Percentiles rank a stretch among this genome's conserved stretches.
These are phyloP conservation scores for Ballota nigra DNA, from an alignment of 257 asterid species.

Conservation along the genomic window DNA sequence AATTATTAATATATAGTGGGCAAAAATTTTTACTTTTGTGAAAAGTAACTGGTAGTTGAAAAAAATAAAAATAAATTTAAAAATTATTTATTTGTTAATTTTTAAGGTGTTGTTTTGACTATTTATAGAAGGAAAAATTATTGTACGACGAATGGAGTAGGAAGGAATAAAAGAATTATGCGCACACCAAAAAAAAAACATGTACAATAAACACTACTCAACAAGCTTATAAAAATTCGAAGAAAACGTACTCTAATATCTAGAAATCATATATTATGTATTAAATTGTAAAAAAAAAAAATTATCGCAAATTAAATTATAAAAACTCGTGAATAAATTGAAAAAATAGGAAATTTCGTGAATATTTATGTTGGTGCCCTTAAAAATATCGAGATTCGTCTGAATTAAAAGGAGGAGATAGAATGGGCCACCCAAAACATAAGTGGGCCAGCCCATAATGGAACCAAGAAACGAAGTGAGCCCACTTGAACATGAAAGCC, in stretches of 20 bases:
- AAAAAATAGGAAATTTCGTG: too few species aligned
- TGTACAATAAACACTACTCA: background rate
- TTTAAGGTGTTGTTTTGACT: too few species aligned
- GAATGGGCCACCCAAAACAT: slow-evolving; percentile 3
- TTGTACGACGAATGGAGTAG: too few species aligned
- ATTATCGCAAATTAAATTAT: background rate
- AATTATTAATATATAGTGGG: too few species aligned
- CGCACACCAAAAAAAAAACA: too few species aligned
- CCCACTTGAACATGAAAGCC: background rate
- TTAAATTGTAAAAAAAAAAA: too few species aligned
- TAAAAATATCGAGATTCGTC: background rate
- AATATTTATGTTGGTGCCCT: too few species aligned
- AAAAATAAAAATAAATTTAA: too few species aligned
- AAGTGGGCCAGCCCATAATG: slow-evolving; percentile 3
- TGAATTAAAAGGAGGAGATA: background rate
- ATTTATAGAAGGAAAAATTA: too few species aligned
- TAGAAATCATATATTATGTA: background rate
- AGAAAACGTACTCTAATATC: background rate
- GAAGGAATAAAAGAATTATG: background rate
- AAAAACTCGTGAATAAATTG: background rate
- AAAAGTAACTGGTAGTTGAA: too few species aligned
- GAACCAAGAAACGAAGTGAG: background rate
- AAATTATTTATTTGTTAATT: too few species aligned
- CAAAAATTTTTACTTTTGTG: too few species aligned
- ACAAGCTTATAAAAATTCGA: background rate